Evolutionary conservation across 179 eudicot genomes (phyloP).

Genomic region (Patellifolia procumbens): DNA sequence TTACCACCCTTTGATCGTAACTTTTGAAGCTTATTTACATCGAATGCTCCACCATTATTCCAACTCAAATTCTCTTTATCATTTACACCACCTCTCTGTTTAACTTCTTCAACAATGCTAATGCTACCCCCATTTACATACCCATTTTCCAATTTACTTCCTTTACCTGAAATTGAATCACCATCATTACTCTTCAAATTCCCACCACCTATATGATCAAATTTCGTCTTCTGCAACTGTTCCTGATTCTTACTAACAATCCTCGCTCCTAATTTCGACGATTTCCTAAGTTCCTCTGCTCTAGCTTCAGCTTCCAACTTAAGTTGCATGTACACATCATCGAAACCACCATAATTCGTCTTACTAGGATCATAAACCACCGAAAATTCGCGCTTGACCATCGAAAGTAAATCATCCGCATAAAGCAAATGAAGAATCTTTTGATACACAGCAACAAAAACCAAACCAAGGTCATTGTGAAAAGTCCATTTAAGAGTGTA

Average conservation of each 20-base stretch:
- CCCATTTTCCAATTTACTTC: slow-evolving; percentile 50
- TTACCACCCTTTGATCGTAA: slow-evolving; percentile 70
- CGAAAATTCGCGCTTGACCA: slow-evolving; percentile 86
- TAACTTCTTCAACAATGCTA: slow-evolving; percentile 30
- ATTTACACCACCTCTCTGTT: slow-evolving; percentile 41
- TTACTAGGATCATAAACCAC: slow-evolving; percentile 75
- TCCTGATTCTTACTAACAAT: slow-evolving; percentile 58
- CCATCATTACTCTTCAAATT: slow-evolving; percentile 52
- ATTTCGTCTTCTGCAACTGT: slow-evolving; percentile 48
- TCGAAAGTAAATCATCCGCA: slow-evolving; percentile 84
- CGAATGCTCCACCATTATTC: slow-evolving; percentile 73
- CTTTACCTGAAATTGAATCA: slow-evolving; percentile 43
- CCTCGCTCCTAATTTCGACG: slow-evolving; percentile 53
- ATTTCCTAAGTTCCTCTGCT: slow-evolving; percentile 84
- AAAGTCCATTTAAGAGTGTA: slow-evolving; percentile 96
- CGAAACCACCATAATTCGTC: slow-evolving; percentile 67
- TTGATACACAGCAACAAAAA: slow-evolving; percentile 96
- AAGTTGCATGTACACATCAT: slow-evolving; percentile 76
- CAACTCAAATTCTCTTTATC: slow-evolving; percentile 63
- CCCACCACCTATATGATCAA: slow-evolving; percentile 60
- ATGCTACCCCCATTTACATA: slow-evolving; percentile 49
- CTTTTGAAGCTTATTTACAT: slow-evolving; percentile 85
- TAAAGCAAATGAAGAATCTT: slow-evolving; percentile 76
- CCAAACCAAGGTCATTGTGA: slow-evolving; percentile 87
- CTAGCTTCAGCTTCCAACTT: slow-evolving; percentile 91